Percentiles rank a stretch among this genome's conserved stretches.
Evolutionary conservation across 2,329 filamentous ascomycete species (phyloP).

Genomic region (Ophiocordyceps sinensis): DNA sequence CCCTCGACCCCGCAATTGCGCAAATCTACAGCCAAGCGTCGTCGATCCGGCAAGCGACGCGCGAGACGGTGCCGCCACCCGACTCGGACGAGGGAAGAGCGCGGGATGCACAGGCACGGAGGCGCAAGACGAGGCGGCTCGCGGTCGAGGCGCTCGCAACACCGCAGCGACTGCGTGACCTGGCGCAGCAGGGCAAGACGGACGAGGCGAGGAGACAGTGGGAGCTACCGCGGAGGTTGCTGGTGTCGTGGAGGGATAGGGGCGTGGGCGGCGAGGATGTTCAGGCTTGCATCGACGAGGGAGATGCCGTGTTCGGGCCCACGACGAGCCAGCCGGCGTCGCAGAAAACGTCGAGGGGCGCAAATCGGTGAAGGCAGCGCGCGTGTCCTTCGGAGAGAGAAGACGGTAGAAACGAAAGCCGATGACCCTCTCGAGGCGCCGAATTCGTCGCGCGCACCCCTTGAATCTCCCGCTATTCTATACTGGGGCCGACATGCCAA

Average conservation of each 20-base stretch:
- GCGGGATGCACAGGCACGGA: constrained; percentile 17
- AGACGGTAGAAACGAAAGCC: neutral
- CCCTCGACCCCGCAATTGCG: constrained; percentile 56
- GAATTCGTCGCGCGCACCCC: neutral
- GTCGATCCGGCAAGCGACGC: constrained; percentile 37
- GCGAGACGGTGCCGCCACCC: constrained; percentile 31
- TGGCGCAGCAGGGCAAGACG: constrained; percentile 44
- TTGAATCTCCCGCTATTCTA: neutral
- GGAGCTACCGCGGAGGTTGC: constrained; percentile 35
- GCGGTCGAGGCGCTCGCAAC: constrained; percentile 48
- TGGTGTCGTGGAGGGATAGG: constrained; percentile 38
- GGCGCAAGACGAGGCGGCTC: constrained; percentile 34
- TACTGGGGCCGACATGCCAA: neutral
- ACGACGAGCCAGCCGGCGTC: constrained; percentile 5
- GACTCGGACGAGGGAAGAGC: constrained; percentile 22
- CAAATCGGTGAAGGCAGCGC: neutral
- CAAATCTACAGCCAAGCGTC: constrained; percentile 54
- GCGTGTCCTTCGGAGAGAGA: neutral
- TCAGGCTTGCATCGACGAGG: constrained; percentile 36
- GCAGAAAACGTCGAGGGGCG: constrained; percentile 6
- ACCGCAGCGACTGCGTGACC: constrained; percentile 40
- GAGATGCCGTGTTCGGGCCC: constrained; percentile 31
- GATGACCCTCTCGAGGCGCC: neutral
- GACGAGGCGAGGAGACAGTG: constrained; percentile 46
- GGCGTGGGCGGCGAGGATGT: constrained; percentile 42